Conservation (phyloP, 2,329 filamentous ascomycete species). For the Hypoxylon sp. region DNA sequence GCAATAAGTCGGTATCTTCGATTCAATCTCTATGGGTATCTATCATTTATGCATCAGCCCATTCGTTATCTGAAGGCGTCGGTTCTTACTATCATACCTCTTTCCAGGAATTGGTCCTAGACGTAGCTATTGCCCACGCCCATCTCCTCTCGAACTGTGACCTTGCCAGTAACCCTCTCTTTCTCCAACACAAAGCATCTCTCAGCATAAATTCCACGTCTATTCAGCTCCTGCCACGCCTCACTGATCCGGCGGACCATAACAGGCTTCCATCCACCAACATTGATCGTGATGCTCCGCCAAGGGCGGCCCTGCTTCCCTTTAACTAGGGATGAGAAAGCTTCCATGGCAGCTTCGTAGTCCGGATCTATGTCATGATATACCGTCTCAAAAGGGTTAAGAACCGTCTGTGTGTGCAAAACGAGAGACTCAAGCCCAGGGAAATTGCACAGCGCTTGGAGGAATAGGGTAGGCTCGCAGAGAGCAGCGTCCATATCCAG, state of each 20-base stretch:
- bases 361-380: slow-evolving; percentile 55
- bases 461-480: slow-evolving; percentile 57
- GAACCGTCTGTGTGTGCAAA: slow-evolving; percentile 62
- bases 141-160: slow-evolving; percentile 14
- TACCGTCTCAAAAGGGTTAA: slow-evolving; percentile 54
- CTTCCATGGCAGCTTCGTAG: slow-evolving; percentile 55
- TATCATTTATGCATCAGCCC: not conserved
- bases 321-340: slow-evolving; percentile 54
- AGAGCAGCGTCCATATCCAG: slow-evolving; percentile 62
- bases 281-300: slow-evolving; percentile 62
- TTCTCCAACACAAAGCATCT: slow-evolving; percentile 61
- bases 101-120: not conserved
- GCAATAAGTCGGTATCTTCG: not conserved
- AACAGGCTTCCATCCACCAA: slow-evolving; percentile 63
- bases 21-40: not conserved
- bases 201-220: slow-evolving; percentile 62
- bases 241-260: slow-evolving; percentile 61
- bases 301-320: slow-evolving; percentile 54
- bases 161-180: slow-evolving; percentile 2
- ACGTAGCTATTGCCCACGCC: slow-evolving; percentile 11
- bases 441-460: slow-evolving; percentile 59
- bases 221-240: slow-evolving; percentile 60
- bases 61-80: not conserved
- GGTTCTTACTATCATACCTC: not conserved
- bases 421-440: slow-evolving; percentile 58